Evolutionary conservation across 768 basidiomycete species (phyloP).

Genomic region (Amanita molliuscula): DNA sequence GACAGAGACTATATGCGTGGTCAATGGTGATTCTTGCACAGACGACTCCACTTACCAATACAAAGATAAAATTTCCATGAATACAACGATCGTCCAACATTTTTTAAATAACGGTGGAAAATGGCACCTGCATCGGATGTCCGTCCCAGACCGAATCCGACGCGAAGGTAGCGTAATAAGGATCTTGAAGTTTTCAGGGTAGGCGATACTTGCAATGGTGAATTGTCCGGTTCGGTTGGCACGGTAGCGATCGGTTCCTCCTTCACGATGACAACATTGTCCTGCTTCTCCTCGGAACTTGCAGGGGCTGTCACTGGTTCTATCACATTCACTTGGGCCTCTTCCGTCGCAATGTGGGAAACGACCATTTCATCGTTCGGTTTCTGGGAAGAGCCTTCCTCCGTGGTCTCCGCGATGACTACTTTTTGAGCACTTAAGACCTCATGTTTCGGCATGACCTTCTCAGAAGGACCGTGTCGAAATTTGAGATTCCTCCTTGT

Average conservation of each 20-base stretch:
- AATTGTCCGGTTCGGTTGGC: not conserved
- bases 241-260: not conserved
- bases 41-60: conserved; percentile 1
- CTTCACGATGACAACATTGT: not conserved
- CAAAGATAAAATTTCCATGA: conserved; percentile 7
- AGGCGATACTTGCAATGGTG: not conserved
- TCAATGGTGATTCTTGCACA: not conserved
- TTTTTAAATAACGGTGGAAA: conserved; percentile 2
- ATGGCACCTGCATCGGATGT: not conserved
- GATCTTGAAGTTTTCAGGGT: not conserved
- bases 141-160: not conserved
- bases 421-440: not conserved
- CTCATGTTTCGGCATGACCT: not conserved
- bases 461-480: not conserved
- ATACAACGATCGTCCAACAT: not conserved
- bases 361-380: not conserved
- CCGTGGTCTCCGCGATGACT: not conserved
- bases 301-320: not conserved
- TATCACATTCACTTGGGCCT: not conserved
- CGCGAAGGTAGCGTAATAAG: not conserved
- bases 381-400: not conserved
- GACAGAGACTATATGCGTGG: not conserved
- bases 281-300: not conserved
- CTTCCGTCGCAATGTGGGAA: not conserved
- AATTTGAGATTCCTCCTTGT: not conserved